Conservation (phyloP, 768 basidiomycete species). For the Agaricus sinodeliciosus region DNA sequence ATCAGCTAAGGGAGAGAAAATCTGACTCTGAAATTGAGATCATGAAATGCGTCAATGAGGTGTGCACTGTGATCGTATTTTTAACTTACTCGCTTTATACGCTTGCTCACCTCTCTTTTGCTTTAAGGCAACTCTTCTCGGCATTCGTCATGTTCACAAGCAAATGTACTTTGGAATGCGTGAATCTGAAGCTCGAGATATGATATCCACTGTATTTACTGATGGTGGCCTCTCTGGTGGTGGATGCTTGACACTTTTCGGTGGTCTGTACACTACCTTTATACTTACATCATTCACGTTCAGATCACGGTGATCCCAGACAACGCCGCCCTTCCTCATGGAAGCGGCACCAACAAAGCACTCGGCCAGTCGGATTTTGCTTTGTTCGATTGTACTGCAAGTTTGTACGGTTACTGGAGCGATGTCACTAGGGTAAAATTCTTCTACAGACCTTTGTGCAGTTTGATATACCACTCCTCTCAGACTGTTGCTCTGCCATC, state of each 20-base stretch:
- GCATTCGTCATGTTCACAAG: slow-evolving; percentile 59
- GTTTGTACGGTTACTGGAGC: slow-evolving; percentile 67
- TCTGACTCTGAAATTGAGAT: slow-evolving; percentile 63
- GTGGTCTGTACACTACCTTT: slow-evolving; percentile 41
- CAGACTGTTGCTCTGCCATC: slow-evolving; percentile 62
- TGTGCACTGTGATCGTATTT: slow-evolving; percentile 24
- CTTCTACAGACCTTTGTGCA: background rate
- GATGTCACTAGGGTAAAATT: slow-evolving; percentile 69
- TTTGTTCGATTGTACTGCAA: slow-evolving; percentile 69
- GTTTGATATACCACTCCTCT: slow-evolving; percentile 11
- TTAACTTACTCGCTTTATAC: background rate
- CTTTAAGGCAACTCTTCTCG: slow-evolving; percentile 65
- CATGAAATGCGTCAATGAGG: slow-evolving; percentile 76
- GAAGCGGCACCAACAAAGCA: slow-evolving; percentile 61
- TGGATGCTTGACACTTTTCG: slow-evolving; percentile 69
- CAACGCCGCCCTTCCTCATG: slow-evolving; percentile 84
- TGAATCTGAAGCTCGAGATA: slow-evolving; percentile 60
- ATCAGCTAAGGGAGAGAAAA: slow-evolving; percentile 68
- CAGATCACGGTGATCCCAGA: slow-evolving; percentile 32
- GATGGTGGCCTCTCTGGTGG: slow-evolving; percentile 52
- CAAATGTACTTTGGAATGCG: slow-evolving; percentile 64
- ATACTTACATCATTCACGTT: background rate
- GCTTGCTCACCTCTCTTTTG: background rate
- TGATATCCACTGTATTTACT: slow-evolving; percentile 50
- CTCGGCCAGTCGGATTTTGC: slow-evolving; percentile 56